Percentiles rank a stretch among this genome's conserved stretches.
These are phyloP conservation scores for Drechslerella dactyloides DNA, from an alignment of 2,329 filamentous ascomycete species.

Conservation along the genomic window DNA sequence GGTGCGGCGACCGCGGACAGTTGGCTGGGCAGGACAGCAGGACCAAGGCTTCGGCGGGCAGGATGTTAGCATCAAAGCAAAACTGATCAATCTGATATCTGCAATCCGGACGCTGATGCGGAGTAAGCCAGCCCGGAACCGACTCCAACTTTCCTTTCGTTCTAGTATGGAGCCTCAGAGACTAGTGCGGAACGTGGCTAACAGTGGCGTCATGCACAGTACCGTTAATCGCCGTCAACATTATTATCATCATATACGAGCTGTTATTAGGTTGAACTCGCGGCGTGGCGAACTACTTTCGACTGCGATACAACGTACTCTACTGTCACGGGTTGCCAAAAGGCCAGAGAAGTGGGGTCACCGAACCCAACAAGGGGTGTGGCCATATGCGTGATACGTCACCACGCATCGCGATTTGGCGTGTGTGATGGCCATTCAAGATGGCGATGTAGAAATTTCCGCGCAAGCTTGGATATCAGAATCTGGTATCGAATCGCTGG, in stretches of 20 bases:
- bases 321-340: background rate
- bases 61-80: slow-evolving; percentile 81
- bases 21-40: slow-evolving; percentile 73
- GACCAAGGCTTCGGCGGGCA: slow-evolving; percentile 63
- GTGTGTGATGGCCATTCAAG: background rate
- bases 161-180: background rate
- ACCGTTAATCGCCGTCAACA: slow-evolving; percentile 47
- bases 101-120: slow-evolving; percentile 91
- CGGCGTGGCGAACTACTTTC: background rate
- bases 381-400: background rate
- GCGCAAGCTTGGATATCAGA: background rate
- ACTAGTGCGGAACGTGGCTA: background rate
- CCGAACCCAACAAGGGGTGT: background rate
- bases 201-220: slow-evolving; percentile 10
- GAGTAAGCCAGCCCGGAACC: slow-evolving; percentile 66
- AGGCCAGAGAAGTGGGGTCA: background rate
- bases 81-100: slow-evolving; percentile 86
- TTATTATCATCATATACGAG: slow-evolving; percentile 49
- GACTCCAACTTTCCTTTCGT: background rate
- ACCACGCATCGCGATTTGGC: background rate
- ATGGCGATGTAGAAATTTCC: too few species aligned
- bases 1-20: slow-evolving; percentile 60
- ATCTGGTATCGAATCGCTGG: background rate
- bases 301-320: background rate
- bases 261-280: slow-evolving; percentile 34